Conservation (phyloP, 352 stramenopile genomes). For the Nothophytophthora sp. region DNA sequence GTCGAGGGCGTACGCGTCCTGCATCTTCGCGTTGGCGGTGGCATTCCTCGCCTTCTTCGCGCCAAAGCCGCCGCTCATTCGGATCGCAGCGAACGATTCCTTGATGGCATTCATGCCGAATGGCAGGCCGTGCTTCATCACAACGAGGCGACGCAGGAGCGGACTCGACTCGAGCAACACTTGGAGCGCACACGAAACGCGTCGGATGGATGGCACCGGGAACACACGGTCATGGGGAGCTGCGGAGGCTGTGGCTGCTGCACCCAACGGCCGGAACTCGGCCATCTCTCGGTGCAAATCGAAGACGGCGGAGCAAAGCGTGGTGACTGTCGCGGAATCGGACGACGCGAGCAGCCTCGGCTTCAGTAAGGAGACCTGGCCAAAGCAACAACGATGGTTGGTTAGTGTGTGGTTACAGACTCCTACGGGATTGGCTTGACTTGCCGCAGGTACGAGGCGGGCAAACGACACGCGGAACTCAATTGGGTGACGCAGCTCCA, state of each 20-base stretch:
- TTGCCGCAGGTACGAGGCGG: slow-evolving; percentile 34
- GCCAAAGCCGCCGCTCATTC: slow-evolving; percentile 51
- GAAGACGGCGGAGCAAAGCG: slow-evolving; percentile 37
- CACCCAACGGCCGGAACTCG: slow-evolving; percentile 14
- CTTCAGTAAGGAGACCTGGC: slow-evolving; percentile 24
- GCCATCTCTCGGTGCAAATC: slow-evolving; percentile 39
- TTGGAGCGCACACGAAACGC: slow-evolving; percentile 36
- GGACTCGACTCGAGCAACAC: slow-evolving; percentile 36
- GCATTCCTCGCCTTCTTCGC: slow-evolving; percentile 20
- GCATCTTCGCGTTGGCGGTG: slow-evolving; percentile 9
- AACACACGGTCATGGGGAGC: slow-evolving; percentile 11
- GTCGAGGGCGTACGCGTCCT: slow-evolving; percentile 36
- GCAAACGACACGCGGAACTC: slow-evolving; percentile 42
- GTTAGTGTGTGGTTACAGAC: neutral
- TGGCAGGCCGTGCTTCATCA: slow-evolving; percentile 36
- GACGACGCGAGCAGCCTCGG: slow-evolving; percentile 12
- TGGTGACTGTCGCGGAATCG: slow-evolving; percentile 12
- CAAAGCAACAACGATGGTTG: neutral
- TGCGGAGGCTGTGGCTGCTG: neutral
- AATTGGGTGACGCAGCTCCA: slow-evolving; percentile 30
- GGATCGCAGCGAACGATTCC: slow-evolving; percentile 45
- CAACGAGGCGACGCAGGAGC: slow-evolving; percentile 27
- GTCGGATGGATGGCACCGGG: slow-evolving; percentile 18
- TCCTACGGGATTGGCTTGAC: slow-evolving; percentile 2
- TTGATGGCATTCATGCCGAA: slow-evolving; percentile 40